phyloP scores from a whole-genome alignment of 192 early-diverging fungal genomes.

The Entomortierella chlamydospora region DNA sequence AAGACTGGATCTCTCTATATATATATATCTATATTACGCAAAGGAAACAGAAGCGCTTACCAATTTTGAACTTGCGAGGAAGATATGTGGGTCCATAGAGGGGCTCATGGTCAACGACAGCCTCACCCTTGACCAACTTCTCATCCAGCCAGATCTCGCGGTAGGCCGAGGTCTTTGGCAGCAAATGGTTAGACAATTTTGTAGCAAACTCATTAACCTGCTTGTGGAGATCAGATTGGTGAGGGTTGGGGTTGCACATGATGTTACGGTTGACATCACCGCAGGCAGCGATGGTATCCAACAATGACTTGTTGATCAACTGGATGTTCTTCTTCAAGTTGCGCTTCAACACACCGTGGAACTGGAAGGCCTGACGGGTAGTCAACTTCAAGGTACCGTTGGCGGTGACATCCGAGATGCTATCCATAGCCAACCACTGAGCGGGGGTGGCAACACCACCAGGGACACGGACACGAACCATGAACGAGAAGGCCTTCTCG shows the following conservation, averaged over 20 bases:
- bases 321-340: conserved; percentile 90
- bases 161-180: conserved; percentile 90
- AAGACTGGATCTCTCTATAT: too few relatives aligned
- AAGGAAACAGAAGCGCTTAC: conserved; percentile 29
- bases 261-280: conserved; percentile 99
- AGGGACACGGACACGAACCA: conserved; percentile 96
- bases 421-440: conserved; percentile 96
- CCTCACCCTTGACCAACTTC: conserved; percentile 83
- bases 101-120: conserved; percentile 89
- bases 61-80: conserved; percentile 97
- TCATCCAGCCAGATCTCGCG: conserved; percentile 98
- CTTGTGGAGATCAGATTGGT: conserved; percentile 80
- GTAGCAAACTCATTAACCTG: conserved; percentile 80
- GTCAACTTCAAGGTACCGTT: conserved; percentile 95
- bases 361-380: conserved; percentile 97
- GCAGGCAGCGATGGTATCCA: conserved; percentile 96
- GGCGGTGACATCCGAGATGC: conserved; percentile 85
- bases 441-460: conserved; percentile 88
- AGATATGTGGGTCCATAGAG: conserved; percentile 93
- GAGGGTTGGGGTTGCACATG: conserved; percentile 91
- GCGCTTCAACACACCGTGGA: conserved; percentile 95
- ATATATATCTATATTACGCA: too few relatives aligned
- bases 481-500: conserved; percentile 95
- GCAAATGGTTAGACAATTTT: conserved; percentile 80
- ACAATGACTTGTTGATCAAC: conserved; percentile 89